Conservation (phyloP, 1,284 basidiomycete genomes). For the Irpex rosettiformis region DNA sequence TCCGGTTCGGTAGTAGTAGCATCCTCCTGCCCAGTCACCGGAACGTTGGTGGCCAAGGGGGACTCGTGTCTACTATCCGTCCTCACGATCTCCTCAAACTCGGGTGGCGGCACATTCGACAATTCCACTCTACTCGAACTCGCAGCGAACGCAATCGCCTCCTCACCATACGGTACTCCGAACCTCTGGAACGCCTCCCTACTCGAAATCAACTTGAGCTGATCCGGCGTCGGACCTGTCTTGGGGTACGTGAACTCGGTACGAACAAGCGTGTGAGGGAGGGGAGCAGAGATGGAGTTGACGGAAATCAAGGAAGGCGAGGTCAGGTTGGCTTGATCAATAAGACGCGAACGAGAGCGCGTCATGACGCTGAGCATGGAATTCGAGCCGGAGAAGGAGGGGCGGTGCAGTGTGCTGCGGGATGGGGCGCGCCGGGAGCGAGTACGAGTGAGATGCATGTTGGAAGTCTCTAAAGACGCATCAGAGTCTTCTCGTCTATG, state of each 20-base stretch:
- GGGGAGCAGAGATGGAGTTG: conserved; percentile 45
- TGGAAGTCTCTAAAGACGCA: conserved; percentile 17
- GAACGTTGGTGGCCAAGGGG: background rate
- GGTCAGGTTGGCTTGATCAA: conserved; percentile 24
- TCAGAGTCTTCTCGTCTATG: conserved; percentile 21
- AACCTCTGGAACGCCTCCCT: conserved; percentile 44
- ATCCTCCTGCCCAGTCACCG: background rate
- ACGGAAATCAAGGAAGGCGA: conserved; percentile 43
- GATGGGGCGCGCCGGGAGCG: conserved; percentile 18
- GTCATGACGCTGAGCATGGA: conserved; percentile 31
- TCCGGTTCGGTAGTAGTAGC: background rate
- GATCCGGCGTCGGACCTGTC: conserved; percentile 49
- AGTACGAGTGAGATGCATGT: conserved; percentile 16
- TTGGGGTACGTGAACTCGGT: conserved; percentile 47
- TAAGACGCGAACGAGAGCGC: conserved; percentile 23
- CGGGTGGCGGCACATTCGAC: conserved; percentile 32
- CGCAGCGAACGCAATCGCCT: conserved; percentile 40
- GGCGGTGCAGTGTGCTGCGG: conserved; percentile 14
- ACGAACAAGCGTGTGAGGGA: conserved; percentile 45
- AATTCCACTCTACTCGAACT: conserved; percentile 32
- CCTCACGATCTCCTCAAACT: conserved; percentile 27
- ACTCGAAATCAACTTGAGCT: conserved; percentile 46
- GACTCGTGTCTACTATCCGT: background rate
- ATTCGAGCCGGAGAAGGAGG: conserved; percentile 23
- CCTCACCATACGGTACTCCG: conserved; percentile 48